These are phyloP conservation scores for Nemania sp. DNA, from an alignment of 2,329 filamentous ascomycete species.

Conservation along the genomic window DNA sequence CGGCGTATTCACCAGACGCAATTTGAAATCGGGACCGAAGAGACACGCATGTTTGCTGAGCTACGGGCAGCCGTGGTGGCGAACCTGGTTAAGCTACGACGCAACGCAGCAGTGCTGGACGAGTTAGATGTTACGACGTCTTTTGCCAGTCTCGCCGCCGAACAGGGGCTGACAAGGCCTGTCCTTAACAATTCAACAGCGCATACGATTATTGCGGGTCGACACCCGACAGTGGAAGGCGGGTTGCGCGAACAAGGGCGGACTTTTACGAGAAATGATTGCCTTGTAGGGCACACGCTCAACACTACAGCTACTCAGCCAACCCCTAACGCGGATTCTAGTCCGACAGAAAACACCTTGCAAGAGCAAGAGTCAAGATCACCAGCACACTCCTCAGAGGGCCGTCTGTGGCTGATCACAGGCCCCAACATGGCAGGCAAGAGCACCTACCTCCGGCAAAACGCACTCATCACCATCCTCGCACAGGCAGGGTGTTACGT, in stretches of 20 bases:
- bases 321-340: background rate
- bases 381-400: constrained; percentile 60
- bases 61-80: constrained; percentile 81
- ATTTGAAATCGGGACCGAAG: constrained; percentile 83
- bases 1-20: constrained; percentile 81
- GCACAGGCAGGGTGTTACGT: constrained; percentile 95
- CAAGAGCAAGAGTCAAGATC: constrained; percentile 66
- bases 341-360: constrained; percentile 70
- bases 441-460: constrained; percentile 94
- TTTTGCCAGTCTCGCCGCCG: constrained; percentile 81
- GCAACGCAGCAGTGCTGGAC: constrained; percentile 91
- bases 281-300: constrained; percentile 82
- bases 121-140: constrained; percentile 92
- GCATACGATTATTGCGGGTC: constrained; percentile 84
- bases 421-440: constrained; percentile 99
- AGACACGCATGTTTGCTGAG: constrained; percentile 80
- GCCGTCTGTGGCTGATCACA: constrained; percentile 75
- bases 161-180: constrained; percentile 80
- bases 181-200: constrained; percentile 67
- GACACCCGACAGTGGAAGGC: constrained; percentile 92
- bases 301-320: constrained; percentile 55
- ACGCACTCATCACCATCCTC: constrained; percentile 92
- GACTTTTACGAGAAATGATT: constrained; percentile 87
- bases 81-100: constrained; percentile 86
- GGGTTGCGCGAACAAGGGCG: constrained; percentile 83